Conservation (phyloP, 2,329 filamentous ascomycete genomes). For the Fusarium oligoseptatum region DNA sequence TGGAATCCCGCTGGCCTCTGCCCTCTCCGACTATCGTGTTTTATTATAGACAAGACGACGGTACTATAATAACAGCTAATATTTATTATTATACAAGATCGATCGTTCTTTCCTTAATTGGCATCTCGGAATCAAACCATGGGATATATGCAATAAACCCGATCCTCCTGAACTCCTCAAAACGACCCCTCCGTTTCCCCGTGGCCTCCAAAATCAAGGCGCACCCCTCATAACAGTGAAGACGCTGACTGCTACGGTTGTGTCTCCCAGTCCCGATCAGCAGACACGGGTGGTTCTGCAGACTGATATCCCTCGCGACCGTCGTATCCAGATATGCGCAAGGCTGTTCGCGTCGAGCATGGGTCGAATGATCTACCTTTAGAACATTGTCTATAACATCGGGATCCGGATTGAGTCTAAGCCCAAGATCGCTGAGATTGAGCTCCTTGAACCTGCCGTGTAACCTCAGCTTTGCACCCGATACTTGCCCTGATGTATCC, state of each 20-base stretch:
- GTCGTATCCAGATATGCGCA: background rate
- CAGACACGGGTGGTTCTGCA: background rate
- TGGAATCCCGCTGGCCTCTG: too few relatives aligned
- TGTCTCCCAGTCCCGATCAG: too few relatives aligned
- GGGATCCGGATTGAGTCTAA: background rate
- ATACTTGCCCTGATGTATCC: background rate
- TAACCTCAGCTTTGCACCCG: background rate
- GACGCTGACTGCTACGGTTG: too few relatives aligned
- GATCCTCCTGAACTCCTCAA: background rate
- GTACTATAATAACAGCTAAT: background rate
- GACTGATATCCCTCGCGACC: background rate
- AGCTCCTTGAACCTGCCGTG: background rate
- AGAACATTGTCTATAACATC: background rate
- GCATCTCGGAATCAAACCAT: too few relatives aligned
- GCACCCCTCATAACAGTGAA: too few relatives aligned
- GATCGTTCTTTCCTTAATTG: too few relatives aligned
- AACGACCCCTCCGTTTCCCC: background rate
- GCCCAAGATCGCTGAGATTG: background rate
- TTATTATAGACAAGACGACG: fast-evolving
- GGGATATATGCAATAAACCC: background rate
- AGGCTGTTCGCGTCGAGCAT: background rate
- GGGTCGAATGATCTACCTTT: background rate
- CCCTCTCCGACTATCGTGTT: background rate
- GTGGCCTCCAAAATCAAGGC: background rate
- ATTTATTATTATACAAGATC: background rate